Percentiles rank a stretch among this genome's conserved stretches.
Evolutionary conservation across 129 eudicot species (phyloP).

Genomic region (Centella asiatica): DNA sequence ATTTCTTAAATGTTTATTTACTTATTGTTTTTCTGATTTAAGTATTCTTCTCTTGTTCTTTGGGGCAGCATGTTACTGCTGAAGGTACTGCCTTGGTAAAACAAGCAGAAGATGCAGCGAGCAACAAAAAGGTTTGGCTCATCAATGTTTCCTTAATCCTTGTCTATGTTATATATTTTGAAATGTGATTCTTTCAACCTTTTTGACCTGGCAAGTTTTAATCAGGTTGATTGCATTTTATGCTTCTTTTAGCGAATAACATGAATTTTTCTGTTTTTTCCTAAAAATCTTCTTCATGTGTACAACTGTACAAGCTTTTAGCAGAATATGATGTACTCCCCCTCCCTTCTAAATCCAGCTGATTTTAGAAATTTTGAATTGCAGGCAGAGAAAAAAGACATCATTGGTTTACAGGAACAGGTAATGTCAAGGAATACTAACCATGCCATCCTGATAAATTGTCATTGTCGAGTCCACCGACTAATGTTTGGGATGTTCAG

Average conservation of each 20-base stretch:
- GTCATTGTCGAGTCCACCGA: slow-evolving; percentile 2
- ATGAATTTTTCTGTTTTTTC: background rate
- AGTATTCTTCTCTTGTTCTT: slow-evolving; percentile 13
- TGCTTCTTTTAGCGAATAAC: background rate
- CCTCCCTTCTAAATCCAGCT: too few species aligned
- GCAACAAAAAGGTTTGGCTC: slow-evolving; percentile 63
- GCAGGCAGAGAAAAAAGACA: slow-evolving; percentile 85
- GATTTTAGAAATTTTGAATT: too few species aligned
- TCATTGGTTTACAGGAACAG: slow-evolving; percentile 91
- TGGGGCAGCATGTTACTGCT: slow-evolving; percentile 77
- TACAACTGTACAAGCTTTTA: too few species aligned
- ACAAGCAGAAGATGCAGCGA: slow-evolving; percentile 94
- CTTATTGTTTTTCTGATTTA: background rate
- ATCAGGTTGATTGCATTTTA: background rate
- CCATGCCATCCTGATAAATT: background rate
- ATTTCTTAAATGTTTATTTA: background rate
- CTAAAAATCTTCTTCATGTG: slow-evolving; percentile 3
- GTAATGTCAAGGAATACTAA: slow-evolving; percentile 24
- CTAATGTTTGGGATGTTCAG: slow-evolving; percentile 24
- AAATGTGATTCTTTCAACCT: background rate
- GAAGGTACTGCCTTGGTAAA: slow-evolving; percentile 89
- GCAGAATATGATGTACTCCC: background rate
- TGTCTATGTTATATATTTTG: background rate
- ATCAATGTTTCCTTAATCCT: background rate
- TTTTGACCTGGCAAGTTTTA: background rate